Evolutionary conservation across 73 alveolate genomes (phyloP).

Genomic region (Tetrahymena malaccensis): DNA sequence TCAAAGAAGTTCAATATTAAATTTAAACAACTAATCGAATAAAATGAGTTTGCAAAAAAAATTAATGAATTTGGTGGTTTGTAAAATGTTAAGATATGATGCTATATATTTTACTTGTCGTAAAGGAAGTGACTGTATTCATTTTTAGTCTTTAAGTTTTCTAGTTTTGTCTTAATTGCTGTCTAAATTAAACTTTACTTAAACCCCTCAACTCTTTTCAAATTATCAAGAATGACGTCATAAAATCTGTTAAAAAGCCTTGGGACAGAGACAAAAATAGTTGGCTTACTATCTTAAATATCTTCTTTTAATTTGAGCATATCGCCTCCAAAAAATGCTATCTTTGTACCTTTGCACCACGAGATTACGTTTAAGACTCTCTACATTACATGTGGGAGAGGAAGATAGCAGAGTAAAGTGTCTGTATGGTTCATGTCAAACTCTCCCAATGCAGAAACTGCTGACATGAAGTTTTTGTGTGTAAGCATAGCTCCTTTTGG

Average conservation of each 20-base stretch:
- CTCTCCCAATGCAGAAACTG: slow-evolving; percentile 47
- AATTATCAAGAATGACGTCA: slow-evolving; percentile 56
- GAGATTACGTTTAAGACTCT: slow-evolving; percentile 54
- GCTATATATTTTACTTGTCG: not conserved
- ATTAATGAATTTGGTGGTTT: too few species aligned
- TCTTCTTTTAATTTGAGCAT: slow-evolving; percentile 71
- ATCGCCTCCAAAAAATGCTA: slow-evolving; percentile 86
- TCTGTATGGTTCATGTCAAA: slow-evolving; percentile 60
- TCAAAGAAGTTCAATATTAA: too few species aligned
- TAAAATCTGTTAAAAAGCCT: slow-evolving; percentile 53
- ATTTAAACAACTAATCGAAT: too few species aligned
- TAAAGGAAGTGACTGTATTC: slow-evolving; percentile 44
- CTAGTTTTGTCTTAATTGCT: slow-evolving; percentile 65
- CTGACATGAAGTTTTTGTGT: slow-evolving; percentile 49
- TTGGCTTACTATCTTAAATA: slow-evolving; percentile 59
- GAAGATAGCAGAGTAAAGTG: slow-evolving; percentile 78
- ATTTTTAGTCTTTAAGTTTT: slow-evolving; percentile 36
- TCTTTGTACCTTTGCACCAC: slow-evolving; percentile 51
- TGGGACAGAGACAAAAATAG: slow-evolving; percentile 25
- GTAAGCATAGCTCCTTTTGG: slow-evolving; percentile 95
- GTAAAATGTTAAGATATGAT: too few species aligned
- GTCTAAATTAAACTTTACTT: slow-evolving; percentile 51
- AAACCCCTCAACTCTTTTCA: slow-evolving; percentile 51
- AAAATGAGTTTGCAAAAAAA: too few species aligned
- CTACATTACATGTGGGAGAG: slow-evolving; percentile 92